Conservation (phyloP, 768 basidiomycete species). For the Suillus hirtellus region DNA sequence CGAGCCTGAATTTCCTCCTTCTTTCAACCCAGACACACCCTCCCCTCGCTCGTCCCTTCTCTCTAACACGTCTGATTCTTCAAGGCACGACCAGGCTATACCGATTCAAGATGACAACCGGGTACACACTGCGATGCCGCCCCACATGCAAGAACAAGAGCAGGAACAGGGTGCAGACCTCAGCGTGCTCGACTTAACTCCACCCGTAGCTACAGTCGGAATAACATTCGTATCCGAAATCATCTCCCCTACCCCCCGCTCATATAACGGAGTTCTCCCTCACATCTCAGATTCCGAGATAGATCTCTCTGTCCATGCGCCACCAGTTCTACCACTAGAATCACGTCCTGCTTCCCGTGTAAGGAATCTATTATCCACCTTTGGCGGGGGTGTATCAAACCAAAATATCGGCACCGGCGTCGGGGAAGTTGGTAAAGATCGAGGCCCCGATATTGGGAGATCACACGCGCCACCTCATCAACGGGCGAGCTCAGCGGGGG, state of each 20-base stretch:
- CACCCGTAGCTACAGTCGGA: conserved; percentile 18
- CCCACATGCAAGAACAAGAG: conserved; percentile 2
- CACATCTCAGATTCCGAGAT: conserved; percentile 22
- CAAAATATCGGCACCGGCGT: conserved; percentile 10
- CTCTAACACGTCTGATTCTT: conserved; percentile 7
- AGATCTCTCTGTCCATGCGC: conserved; percentile 18
- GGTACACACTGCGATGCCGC: conserved; percentile 17
- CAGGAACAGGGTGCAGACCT: conserved; percentile 7
- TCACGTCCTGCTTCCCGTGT: conserved; percentile 30
- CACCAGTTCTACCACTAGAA: conserved; percentile 23
- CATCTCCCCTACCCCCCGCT: conserved; percentile 13
- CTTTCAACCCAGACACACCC: neutral
- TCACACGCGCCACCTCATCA: conserved; percentile 7
- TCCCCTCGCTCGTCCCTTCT: neutral
- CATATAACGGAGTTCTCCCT: conserved; percentile 11
- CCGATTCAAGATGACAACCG: conserved; percentile 30
- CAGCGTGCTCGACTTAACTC: neutral
- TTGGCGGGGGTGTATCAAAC: neutral
- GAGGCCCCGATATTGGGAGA: conserved; percentile 17
- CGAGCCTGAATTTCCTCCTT: neutral
- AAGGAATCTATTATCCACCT: conserved; percentile 10
- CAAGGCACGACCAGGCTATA: conserved; percentile 16
- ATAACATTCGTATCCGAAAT: neutral
- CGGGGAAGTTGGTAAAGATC: conserved; percentile 23
- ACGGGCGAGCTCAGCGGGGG: neutral